Percentiles rank a stretch among this genome's conserved stretches.
Evolutionary conservation across 108 stramenopile genomes (phyloP).

Genomic region (Cyclotella cryptica): DNA sequence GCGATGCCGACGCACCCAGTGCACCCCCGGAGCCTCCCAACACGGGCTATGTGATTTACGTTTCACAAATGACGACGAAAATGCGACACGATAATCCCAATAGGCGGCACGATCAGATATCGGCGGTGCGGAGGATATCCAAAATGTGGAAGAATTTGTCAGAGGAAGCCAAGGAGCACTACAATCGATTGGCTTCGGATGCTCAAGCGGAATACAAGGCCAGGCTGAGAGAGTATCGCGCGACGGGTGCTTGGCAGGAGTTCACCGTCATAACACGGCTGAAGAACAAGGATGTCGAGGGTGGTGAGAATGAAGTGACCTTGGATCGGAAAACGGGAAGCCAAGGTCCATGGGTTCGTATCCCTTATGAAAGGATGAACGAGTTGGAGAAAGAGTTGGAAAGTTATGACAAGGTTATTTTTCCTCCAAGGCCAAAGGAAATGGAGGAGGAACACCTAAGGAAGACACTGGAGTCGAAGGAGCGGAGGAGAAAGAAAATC

Average conservation of each 20-base stretch:
- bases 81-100: slow-evolving; percentile 85
- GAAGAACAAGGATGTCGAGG: slow-evolving; percentile 11
- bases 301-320: background rate
- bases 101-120: slow-evolving; percentile 71
- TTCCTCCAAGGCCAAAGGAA: slow-evolving; percentile 72
- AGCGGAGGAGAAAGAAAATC: slow-evolving; percentile 41
- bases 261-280: slow-evolving; percentile 48
- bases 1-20: slow-evolving; percentile 62
- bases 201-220: slow-evolving; percentile 66
- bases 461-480: slow-evolving; percentile 44
- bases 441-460: slow-evolving; percentile 67
- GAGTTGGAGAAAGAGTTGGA: slow-evolving; percentile 81
- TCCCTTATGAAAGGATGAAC: slow-evolving; percentile 54
- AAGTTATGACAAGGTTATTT: slow-evolving; percentile 63
- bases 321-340: slow-evolving; percentile 34
- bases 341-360: slow-evolving; percentile 73
- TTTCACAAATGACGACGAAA: slow-evolving; percentile 87
- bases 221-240: slow-evolving; percentile 74
- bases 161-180: slow-evolving; percentile 64
- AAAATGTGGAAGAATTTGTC: slow-evolving; percentile 75
- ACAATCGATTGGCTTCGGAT: slow-evolving; percentile 69
- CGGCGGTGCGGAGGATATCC: slow-evolving; percentile 72
- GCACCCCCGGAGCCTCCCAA: slow-evolving; percentile 83
- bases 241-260: slow-evolving; percentile 71
- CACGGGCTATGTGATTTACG: slow-evolving; percentile 66